phyloP scores from a whole-genome alignment of 371 early-diverging fungal genomes.

The Actinomortierella ambigua region DNA sequence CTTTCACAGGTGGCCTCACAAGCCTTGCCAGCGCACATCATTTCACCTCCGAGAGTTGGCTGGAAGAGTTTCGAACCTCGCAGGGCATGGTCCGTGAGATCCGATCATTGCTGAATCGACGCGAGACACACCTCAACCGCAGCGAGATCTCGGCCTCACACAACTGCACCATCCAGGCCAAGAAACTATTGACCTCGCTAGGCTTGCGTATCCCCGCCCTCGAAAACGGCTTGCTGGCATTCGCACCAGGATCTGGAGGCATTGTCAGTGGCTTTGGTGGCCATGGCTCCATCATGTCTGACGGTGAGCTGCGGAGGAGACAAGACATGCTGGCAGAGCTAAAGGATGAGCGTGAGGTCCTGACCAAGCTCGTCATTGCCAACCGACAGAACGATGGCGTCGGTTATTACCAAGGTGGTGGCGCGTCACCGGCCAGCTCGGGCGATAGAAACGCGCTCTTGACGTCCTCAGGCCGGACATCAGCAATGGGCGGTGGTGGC shows the following conservation, averaged over 20 bases:
- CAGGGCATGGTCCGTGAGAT: constrained; percentile 69
- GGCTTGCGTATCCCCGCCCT: constrained; percentile 55
- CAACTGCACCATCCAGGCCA: constrained; percentile 75
- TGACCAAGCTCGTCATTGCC: constrained; percentile 56
- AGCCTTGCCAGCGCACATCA: constrained; percentile 22
- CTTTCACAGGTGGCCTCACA: constrained; percentile 6
- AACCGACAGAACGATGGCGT: constrained; percentile 54
- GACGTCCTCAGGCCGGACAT: not conserved
- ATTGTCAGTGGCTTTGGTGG: constrained; percentile 43
- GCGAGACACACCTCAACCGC: constrained; percentile 70
- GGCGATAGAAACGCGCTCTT: constrained; percentile 46
- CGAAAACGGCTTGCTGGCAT: constrained; percentile 55
- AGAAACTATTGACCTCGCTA: constrained; percentile 63
- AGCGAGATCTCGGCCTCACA: constrained; percentile 78
- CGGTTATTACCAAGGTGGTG: constrained; percentile 45
- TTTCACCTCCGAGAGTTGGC: constrained; percentile 83
- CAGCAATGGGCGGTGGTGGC: not conserved
- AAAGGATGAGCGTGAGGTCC: constrained; percentile 72
- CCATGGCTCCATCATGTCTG: constrained; percentile 52
- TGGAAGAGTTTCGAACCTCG: constrained; percentile 74
- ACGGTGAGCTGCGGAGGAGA: constrained; percentile 75
- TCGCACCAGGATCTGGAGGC: constrained; percentile 55
- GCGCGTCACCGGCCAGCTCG: constrained; percentile 45
- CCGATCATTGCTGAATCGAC: constrained; percentile 68
- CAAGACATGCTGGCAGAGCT: constrained; percentile 77